Conservation (phyloP, 352 stramenopile species). For the Globisporangium perplexum region DNA sequence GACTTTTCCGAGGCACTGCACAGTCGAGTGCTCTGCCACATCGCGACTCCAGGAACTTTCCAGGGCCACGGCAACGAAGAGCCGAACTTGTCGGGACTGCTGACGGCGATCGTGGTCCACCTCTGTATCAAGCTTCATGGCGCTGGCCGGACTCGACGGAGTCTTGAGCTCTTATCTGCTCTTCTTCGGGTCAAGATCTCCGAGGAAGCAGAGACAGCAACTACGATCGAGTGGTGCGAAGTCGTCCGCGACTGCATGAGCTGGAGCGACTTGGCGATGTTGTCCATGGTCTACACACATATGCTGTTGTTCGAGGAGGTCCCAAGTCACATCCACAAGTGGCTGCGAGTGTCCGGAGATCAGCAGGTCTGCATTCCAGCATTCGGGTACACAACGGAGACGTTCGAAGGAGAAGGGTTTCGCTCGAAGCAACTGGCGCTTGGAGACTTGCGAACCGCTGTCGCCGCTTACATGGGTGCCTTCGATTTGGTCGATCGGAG, state of each 20-base stretch:
- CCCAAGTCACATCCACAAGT: constrained; percentile 10
- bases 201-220: not conserved
- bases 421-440: not conserved
- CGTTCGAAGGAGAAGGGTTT: not conserved
- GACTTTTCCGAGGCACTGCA: constrained; percentile 10
- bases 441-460: not conserved
- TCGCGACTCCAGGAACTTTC: constrained; percentile 6
- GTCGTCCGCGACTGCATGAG: constrained; percentile 5
- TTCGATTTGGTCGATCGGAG: constrained; percentile 4
- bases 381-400: constrained; percentile 8
- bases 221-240: constrained; percentile 9
- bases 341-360: constrained; percentile 9
- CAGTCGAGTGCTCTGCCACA: constrained; percentile 9
- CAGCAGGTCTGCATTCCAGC: constrained; percentile 3
- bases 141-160: constrained; percentile 1
- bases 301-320: constrained; percentile 13
- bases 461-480: constrained; percentile 2
- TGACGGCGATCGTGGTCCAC: constrained; percentile 12
- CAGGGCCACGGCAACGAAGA: not conserved
- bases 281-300: constrained; percentile 11
- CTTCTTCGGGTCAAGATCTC: constrained; percentile 2
- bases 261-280: constrained; percentile 6
- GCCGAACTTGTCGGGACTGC: constrained; percentile 6
- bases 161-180: constrained; percentile 8
- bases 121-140: constrained; percentile 14